Evolutionary conservation across 2,329 filamentous ascomycete species (phyloP).

Genomic region (Cercospora zeae-maydis): DNA sequence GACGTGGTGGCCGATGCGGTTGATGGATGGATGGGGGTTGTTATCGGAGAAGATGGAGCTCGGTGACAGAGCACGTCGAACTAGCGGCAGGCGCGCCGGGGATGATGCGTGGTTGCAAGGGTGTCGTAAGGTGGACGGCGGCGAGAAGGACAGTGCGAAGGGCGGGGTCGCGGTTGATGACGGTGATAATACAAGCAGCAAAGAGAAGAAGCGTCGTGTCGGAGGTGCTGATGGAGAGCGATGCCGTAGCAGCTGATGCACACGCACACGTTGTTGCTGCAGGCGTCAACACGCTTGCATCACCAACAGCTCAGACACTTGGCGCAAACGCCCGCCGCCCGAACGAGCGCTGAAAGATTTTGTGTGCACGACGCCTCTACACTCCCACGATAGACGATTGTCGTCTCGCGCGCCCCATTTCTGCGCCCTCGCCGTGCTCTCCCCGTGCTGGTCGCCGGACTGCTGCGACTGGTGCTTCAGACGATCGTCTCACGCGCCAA

Average conservation of each 20-base stretch:
- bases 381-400: not conserved
- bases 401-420: not conserved
- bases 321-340: not conserved
- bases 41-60: slow-evolving; percentile 4
- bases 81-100: slow-evolving; percentile 7
- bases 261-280: not conserved
- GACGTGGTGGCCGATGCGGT: not conserved
- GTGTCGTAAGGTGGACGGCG: not conserved
- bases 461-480: not conserved
- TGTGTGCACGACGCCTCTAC: not conserved
- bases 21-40: not conserved
- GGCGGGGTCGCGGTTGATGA: not conserved
- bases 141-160: slow-evolving; percentile 7
- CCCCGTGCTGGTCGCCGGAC: not conserved
- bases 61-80: not conserved
- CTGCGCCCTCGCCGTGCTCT: not conserved
- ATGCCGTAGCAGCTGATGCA: not conserved
- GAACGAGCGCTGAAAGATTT: not conserved
- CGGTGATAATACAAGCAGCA: not conserved
- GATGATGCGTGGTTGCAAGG: slow-evolving; percentile 2
- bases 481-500: slow-evolving; percentile 4
- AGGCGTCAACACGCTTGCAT: not conserved
- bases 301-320: slow-evolving; percentile 4
- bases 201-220: not conserved
- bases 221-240: not conserved